Percentiles rank a stretch among this genome's conserved stretches.
These are phyloP conservation scores for Suhomyces yuchorum DNA, from an alignment of 1,139 yeast genomes.

Conservation along the genomic window DNA sequence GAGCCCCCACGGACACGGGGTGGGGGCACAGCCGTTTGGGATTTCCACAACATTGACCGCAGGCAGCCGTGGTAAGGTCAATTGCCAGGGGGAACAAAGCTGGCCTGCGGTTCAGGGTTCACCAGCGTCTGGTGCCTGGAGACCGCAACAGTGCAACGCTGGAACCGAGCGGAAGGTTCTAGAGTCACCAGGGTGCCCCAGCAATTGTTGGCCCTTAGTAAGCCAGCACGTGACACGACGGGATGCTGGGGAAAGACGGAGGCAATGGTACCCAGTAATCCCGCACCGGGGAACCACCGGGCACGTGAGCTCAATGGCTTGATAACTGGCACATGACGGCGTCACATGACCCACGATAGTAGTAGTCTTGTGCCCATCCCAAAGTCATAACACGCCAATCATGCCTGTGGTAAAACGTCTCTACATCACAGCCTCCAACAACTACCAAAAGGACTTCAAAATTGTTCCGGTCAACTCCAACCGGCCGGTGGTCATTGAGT, in stretches of 20 bases:
- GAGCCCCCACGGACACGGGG: not conserved
- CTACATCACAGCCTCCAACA: constrained; percentile 36
- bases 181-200: not conserved
- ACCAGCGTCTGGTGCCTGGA: too few species aligned
- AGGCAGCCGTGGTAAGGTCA: too few species aligned
- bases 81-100: too few species aligned
- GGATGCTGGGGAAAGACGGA: too few species aligned
- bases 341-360: not conserved
- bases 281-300: too few species aligned
- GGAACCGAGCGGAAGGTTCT: not conserved
- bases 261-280: too few species aligned
- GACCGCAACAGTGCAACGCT: too few species aligned
- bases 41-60: not conserved
- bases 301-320: too few species aligned
- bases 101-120: too few species aligned
- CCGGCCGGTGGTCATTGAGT: constrained; percentile 35
- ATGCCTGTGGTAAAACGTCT: constrained; percentile 34
- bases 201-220: not conserved
- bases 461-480: constrained; percentile 51
- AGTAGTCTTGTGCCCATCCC: not conserved
- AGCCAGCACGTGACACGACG: not conserved
- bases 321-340: not conserved
- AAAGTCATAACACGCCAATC: not conserved
- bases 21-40: constrained; percentile 1
- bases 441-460: constrained; percentile 30